Conservation (phyloP, 805 yeast species). For the Barnettozyma pratensis region DNA sequence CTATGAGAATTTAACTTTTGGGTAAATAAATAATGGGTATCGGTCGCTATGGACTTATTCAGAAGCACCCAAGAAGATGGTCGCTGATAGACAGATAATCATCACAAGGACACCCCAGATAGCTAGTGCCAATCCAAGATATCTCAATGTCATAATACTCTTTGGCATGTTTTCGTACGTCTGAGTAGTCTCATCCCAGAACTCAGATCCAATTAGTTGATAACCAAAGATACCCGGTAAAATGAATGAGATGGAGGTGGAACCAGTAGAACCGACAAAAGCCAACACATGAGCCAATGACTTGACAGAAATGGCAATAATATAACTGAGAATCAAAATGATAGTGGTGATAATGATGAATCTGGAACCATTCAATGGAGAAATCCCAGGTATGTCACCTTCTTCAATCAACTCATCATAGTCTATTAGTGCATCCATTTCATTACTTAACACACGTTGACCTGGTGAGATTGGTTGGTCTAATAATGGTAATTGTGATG, state of each 20-base stretch:
- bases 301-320: constrained; percentile 57
- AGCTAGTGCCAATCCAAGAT: constrained; percentile 32
- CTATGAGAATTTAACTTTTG: too few relatives aligned
- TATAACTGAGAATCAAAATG: constrained; percentile 51
- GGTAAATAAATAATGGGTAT: background rate
- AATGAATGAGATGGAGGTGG: constrained; percentile 86
- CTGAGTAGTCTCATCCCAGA: constrained; percentile 24
- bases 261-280: constrained; percentile 89
- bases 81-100: constrained; percentile 43
- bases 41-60: constrained; percentile 7
- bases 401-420: constrained; percentile 30
- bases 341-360: constrained; percentile 48
- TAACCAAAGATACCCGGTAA: constrained; percentile 86
- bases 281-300: constrained; percentile 82
- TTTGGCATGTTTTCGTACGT: constrained; percentile 26
- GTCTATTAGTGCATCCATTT: constrained; percentile 8
- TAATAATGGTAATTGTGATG: constrained; percentile 3
- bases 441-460: background rate
- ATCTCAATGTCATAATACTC: constrained; percentile 27
- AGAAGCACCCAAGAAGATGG: constrained; percentile 26
- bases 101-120: constrained; percentile 48
- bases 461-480: background rate
- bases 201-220: constrained; percentile 55
- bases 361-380: constrained; percentile 28
- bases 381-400: constrained; percentile 19